Conservation (phyloP, 768 basidiomycete species). For the Inosperma sp. region DNA sequence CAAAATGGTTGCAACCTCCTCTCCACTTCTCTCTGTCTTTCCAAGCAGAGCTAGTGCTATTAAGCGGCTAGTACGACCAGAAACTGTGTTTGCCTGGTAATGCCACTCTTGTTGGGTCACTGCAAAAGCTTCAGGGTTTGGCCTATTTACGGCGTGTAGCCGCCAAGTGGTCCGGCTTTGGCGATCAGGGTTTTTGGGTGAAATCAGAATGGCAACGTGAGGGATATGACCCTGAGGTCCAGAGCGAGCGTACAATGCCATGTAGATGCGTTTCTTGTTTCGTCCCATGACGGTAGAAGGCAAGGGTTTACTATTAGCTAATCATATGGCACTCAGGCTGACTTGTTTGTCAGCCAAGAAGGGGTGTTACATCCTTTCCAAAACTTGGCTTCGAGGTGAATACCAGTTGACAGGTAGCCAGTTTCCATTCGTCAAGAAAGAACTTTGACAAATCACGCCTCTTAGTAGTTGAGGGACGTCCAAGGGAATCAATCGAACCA, state of each 20-base stretch:
- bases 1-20: neutral
- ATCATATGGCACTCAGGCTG: no score
- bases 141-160: neutral
- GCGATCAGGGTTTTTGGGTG: neutral
- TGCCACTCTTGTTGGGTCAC: neutral
- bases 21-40: neutral
- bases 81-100: neutral
- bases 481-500: no score
- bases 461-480: no score
- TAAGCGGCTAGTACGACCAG: neutral
- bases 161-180: neutral
- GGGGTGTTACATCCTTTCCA: no score
- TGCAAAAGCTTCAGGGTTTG: neutral
- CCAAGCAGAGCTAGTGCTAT: neutral
- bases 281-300: neutral
- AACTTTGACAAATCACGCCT: no score
- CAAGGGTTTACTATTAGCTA: no score
- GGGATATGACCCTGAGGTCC: neutral
- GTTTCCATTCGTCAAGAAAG: no score
- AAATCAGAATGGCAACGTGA: neutral
- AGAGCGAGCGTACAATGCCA: neutral
- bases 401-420: no score
- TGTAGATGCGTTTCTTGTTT: neutral
- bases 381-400: no score
- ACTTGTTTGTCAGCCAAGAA: no score